Evolutionary conservation across 306 rosid species (phyloP).

Genomic region (Dalbergia oliveri): DNA sequence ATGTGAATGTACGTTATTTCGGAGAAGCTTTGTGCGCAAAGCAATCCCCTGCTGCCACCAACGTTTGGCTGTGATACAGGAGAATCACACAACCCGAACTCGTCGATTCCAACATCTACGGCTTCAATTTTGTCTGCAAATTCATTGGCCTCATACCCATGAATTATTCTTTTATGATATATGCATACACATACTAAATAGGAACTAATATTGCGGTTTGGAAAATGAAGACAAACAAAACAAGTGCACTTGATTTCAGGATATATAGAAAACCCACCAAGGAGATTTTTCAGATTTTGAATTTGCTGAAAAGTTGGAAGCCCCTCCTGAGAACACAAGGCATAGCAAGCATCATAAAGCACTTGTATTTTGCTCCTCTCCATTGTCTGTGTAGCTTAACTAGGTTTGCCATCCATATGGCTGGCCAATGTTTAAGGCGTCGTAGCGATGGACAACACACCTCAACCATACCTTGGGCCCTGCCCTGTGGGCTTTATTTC

Average conservation of each 20-base stretch:
- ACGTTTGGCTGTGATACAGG: no score
- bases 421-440: conserved; percentile 4
- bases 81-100: no score
- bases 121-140: conserved; percentile 61
- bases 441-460: background rate
- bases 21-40: conserved; percentile 53
- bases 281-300: conserved; percentile 52
- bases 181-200: no score
- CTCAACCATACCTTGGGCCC: conserved; percentile 55
- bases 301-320: conserved; percentile 61
- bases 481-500: conserved; percentile 44
- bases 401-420: background rate
- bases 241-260: background rate
- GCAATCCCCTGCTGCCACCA: conserved; percentile 49
- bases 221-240: background rate
- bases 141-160: no score
- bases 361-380: conserved; percentile 61
- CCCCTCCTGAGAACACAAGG: conserved; percentile 51
- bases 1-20: conserved; percentile 69
- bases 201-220: background rate
- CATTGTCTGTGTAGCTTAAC: conserved; percentile 20
- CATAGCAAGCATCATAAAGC: conserved; percentile 58
- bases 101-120: conserved; percentile 64
- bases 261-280: conserved; percentile 43
- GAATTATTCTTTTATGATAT: no score